phyloP scores from a whole-genome alignment of 768 basidiomycete species.

The Crepidotus variabilis region DNA sequence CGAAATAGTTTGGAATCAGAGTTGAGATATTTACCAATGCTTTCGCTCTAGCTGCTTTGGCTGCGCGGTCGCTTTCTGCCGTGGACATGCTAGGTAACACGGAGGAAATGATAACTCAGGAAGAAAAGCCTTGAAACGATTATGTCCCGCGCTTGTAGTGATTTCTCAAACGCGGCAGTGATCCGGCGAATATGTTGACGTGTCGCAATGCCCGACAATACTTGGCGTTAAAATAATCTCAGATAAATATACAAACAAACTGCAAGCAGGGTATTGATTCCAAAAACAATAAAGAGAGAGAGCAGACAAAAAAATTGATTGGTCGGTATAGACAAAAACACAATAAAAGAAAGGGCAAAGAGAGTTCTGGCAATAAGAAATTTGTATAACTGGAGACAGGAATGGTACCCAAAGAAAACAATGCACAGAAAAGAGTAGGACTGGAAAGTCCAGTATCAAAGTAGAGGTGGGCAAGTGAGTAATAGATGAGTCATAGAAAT shows the following conservation, averaged over 20 bases:
- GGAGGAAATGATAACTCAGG: not conserved
- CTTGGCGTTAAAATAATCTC: not conserved
- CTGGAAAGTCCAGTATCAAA: constrained; percentile 47
- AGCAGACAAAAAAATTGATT: constrained; percentile 31
- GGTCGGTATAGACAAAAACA: constrained; percentile 43
- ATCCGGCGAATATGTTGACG: constrained; percentile 12
- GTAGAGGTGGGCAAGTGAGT: constrained; percentile 49
- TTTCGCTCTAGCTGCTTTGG: constrained; percentile 80
- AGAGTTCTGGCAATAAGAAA: constrained; percentile 17
- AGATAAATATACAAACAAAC: not conserved
- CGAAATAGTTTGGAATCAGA: constrained; percentile 6
- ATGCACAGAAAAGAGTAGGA: constrained; percentile 58
- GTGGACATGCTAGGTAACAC: constrained; percentile 32
- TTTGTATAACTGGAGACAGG: constrained; percentile 19
- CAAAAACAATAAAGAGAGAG: not conserved
- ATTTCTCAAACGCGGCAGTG: constrained; percentile 14
- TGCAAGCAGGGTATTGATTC: not conserved
- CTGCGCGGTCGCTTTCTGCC: constrained; percentile 70
- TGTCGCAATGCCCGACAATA: constrained; percentile 4
- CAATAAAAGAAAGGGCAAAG: constrained; percentile 27
- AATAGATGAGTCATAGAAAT: constrained; percentile 30
- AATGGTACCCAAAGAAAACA: constrained; percentile 20
- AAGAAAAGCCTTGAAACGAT: constrained; percentile 8
- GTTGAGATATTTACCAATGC: constrained; percentile 54
- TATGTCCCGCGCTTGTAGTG: constrained; percentile 3